phyloP scores from a whole-genome alignment of 106 monocot species.

The Dioscorea dumetorum region DNA sequence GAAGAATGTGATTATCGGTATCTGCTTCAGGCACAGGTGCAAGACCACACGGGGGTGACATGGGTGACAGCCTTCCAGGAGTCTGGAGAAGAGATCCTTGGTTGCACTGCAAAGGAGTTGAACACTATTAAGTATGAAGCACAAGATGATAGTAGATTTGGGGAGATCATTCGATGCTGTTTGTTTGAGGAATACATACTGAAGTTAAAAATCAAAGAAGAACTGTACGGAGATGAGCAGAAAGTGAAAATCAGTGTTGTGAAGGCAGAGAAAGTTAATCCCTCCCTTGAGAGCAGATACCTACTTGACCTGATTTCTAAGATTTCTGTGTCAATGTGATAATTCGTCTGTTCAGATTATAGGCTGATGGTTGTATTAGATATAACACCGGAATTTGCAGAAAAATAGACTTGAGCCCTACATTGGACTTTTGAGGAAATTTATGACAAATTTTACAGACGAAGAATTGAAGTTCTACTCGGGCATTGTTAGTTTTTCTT shows the following conservation, averaged over 20 bases:
- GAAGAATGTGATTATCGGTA: slow-evolving; percentile 91
- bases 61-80: slow-evolving; percentile 95
- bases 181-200: slow-evolving; percentile 73
- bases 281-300: slow-evolving; percentile 58
- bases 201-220: slow-evolving; percentile 89
- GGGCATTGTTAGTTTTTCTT: too few relatives aligned
- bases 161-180: slow-evolving; percentile 37
- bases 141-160: slow-evolving; percentile 51
- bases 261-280: slow-evolving; percentile 72
- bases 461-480: too few relatives aligned
- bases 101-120: slow-evolving; percentile 71
- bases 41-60: slow-evolving; percentile 78
- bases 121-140: slow-evolving; percentile 52
- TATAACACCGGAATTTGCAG: too few relatives aligned
- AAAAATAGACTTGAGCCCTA: too few relatives aligned
- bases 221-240: slow-evolving; percentile 78
- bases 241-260: slow-evolving; percentile 64
- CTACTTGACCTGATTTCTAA: slow-evolving; percentile 57
- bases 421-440: too few relatives aligned
- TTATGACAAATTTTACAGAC: too few relatives aligned
- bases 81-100: slow-evolving; percentile 75
- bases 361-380: too few relatives aligned
- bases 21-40: slow-evolving; percentile 88
- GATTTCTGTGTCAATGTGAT: background rate
- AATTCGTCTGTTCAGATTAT: background rate